These are phyloP conservation scores for Jacaranda copaia DNA, from an alignment of 257 asterid genomes.

Conservation along the genomic window DNA sequence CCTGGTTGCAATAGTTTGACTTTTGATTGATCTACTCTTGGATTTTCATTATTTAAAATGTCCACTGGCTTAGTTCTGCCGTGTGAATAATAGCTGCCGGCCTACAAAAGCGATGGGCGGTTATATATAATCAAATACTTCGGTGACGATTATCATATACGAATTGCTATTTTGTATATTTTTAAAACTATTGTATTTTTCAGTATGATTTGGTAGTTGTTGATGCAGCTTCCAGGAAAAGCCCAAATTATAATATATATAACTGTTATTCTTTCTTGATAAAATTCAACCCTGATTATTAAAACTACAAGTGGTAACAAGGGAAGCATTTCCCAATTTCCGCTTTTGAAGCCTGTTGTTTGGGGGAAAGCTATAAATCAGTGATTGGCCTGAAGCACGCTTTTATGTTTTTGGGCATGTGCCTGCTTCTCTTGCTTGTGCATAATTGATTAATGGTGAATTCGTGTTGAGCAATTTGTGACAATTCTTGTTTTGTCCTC, in stretches of 20 bases:
- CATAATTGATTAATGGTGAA: conserved; percentile 1
- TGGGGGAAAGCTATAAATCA: neutral
- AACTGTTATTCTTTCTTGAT: neutral
- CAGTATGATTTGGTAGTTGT: conserved; percentile 32
- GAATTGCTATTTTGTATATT: neutral
- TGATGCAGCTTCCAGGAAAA: conserved; percentile 35
- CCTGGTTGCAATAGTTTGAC: conserved; percentile 30
- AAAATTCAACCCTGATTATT: neutral
- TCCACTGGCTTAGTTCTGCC: conserved; percentile 22
- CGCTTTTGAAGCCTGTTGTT: neutral
- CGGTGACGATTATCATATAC: conserved; percentile 1
- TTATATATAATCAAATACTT: conserved; percentile 20
- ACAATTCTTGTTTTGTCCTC: neutral
- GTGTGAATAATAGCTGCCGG: conserved; percentile 41
- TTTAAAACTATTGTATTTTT: conserved; percentile 14
- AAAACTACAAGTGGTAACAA: conserved; percentile 33
- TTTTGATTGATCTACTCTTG: conserved; percentile 13
- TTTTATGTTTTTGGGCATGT: neutral
- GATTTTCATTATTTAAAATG: neutral
- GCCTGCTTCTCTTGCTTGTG: neutral
- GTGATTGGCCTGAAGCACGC: conserved; percentile 5
- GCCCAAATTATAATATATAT: neutral
- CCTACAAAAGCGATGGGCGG: conserved; percentile 43
- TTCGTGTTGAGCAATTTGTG: conserved; percentile 9
- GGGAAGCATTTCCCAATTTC: conserved; percentile 26